A percentile compares a stretch with the other conserved stretches of the same genome.
Evolutionary conservation across 768 basidiomycete genomes (phyloP).

Genomic region (Fistulinella prunicolor): DNA sequence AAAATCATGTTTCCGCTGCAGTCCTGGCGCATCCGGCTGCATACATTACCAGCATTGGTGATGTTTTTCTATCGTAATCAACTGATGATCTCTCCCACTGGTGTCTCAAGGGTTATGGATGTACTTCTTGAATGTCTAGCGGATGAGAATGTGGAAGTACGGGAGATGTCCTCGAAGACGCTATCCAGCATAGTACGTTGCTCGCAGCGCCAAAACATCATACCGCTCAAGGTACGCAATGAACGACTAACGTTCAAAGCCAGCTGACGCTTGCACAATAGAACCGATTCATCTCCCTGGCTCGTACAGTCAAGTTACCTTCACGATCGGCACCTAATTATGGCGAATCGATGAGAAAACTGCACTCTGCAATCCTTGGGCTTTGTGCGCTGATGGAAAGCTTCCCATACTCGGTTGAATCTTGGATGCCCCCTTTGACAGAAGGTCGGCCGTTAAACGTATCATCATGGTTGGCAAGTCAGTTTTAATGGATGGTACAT

Average conservation of each 20-base stretch:
- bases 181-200: constrained; percentile 85
- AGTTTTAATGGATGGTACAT: not conserved
- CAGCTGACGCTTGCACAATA: constrained; percentile 29
- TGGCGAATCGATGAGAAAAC: constrained; percentile 62
- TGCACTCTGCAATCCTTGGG: constrained; percentile 93
- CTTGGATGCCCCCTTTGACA: constrained; percentile 84
- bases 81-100: constrained; percentile 64
- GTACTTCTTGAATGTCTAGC: constrained; percentile 78
- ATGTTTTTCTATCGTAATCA: constrained; percentile 92
- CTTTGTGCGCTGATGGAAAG: constrained; percentile 91
- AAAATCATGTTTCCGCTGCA: constrained; percentile 29
- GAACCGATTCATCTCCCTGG: constrained; percentile 77
- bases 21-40: constrained; percentile 90
- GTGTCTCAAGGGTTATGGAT: constrained; percentile 73
- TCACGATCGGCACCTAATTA: constrained; percentile 67
- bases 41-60: constrained; percentile 83
- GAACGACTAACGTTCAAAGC: not conserved
- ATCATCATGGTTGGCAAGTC: not conserved
- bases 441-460: constrained; percentile 49
- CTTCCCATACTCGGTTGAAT: constrained; percentile 93
- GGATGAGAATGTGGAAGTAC: constrained; percentile 91
- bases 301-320: constrained; percentile 62
- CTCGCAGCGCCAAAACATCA: constrained; percentile 84
- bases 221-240: constrained; percentile 68
- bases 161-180: constrained; percentile 86